phyloP scores from a whole-genome alignment of 495 filamentous ascomycete species.

The Penicillium cosmopolitanum region DNA sequence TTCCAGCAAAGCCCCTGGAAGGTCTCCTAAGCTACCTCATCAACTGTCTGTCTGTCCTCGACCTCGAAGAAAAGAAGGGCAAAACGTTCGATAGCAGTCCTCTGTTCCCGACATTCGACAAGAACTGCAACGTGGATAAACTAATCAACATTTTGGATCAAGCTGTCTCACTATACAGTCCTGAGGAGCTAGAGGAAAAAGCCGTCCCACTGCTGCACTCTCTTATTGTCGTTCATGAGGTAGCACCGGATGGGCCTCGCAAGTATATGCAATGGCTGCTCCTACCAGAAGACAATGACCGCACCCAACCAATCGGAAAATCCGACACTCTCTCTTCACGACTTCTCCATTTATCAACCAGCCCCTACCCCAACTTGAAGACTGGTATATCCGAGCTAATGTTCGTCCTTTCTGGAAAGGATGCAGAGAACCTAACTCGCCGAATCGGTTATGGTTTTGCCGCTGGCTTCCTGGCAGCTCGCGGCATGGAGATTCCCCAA shows the following conservation, averaged over 20 bases:
- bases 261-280: slow-evolving; percentile 66
- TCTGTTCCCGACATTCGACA: slow-evolving; percentile 69
- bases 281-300: slow-evolving; percentile 77
- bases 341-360: slow-evolving; percentile 79
- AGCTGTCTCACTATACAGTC: slow-evolving; percentile 60
- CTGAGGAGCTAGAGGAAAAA: slow-evolving; percentile 68
- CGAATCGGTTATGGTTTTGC: slow-evolving; percentile 94
- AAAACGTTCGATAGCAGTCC: slow-evolving; percentile 44
- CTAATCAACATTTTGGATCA: slow-evolving; percentile 75
- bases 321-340: slow-evolving; percentile 74
- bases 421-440: slow-evolving; percentile 70
- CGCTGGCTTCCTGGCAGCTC: slow-evolving; percentile 82
- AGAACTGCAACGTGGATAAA: slow-evolving; percentile 64
- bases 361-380: slow-evolving; percentile 70
- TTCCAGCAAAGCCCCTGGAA: slow-evolving; percentile 61
- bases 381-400: slow-evolving; percentile 77
- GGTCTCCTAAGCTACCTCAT: slow-evolving; percentile 66
- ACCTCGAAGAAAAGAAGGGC: slow-evolving; percentile 58
- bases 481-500: slow-evolving; percentile 75
- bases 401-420: slow-evolving; percentile 82
- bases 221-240: slow-evolving; percentile 70
- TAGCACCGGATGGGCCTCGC: slow-evolving; percentile 67
- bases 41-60: slow-evolving; percentile 79
- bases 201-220: slow-evolving; percentile 73
- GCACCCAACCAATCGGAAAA: slow-evolving; percentile 76